Base-by-base conservation (phyloP, 2,329 filamentous ascomycete genomes). In the Zarea fungicola region DNA sequence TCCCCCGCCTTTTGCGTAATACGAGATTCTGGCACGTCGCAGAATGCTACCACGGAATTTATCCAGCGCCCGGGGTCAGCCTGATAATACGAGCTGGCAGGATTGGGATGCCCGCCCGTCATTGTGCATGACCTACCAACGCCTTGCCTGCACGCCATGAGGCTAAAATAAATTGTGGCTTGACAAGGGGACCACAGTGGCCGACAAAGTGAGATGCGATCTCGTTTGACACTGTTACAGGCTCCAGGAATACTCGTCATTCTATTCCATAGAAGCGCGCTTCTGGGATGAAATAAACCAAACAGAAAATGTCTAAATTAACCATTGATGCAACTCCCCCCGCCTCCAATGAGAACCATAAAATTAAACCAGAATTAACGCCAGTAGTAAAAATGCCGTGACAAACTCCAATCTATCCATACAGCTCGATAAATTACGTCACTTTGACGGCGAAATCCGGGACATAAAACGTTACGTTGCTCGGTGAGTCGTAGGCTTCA, bases 391-490 rank as follows among this genome's bases (percentile, higher is more conserved):
- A 45, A 50, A 45, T 50, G 48, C 48, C 49, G 29, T 40, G 16
- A 19, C 21, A 25, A 51, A 47, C 49, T 46, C 43, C 49, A 50
- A 39, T 42, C 43, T 51, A 51, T 51, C 49, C 49, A 51, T 42
- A n/a, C n/a, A 51, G 23, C 16, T 28, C 16, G 6, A 19, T 23
- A 16, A 11, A 22, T 26, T 56, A 42, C 53, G 40, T 56, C n/a
- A 68, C 58, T 35, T 70, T 62, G 53, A 73, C 65, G 23, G 65
- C 60, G 32, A 72, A 54, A 19, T 57, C 50, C 8, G 66, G 61
- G 3, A 76, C 74, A 28, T 62, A 62, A 53, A 80, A 77, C 1
- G 76, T 80, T 43, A 78, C 74, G 32, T 69, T 70, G 4, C 58
- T 55, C 21, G 58, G 49, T 7, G 69, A 63, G 6, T 62, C 70